Evolutionary conservation across 2,329 filamentous ascomycete genomes (phyloP).

Genomic region (Mariannaea elegans): DNA sequence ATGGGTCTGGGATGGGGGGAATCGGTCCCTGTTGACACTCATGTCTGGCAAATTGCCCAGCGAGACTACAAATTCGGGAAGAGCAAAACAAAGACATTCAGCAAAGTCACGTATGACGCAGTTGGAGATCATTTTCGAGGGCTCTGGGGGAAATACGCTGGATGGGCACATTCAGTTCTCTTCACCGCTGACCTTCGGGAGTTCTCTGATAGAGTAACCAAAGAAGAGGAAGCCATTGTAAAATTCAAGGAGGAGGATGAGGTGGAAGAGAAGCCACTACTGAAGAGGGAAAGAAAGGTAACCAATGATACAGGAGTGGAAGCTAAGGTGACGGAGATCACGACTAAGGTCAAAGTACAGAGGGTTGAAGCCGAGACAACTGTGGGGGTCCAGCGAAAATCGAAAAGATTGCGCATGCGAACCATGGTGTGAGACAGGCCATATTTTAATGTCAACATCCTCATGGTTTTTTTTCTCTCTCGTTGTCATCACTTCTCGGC

Average conservation of each 20-base stretch:
- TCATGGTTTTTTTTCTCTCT: not conserved
- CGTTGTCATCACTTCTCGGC: not conserved
- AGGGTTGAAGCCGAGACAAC: conserved; percentile 18
- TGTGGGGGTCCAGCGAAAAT: conserved; percentile 26
- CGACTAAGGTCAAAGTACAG: conserved; percentile 29
- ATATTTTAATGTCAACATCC: not conserved
- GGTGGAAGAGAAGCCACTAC: conserved; percentile 11
- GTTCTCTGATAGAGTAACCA: conserved; percentile 73
- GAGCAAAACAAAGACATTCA: conserved; percentile 84
- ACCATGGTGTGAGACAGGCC: conserved; percentile 10
- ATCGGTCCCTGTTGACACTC: conserved; percentile 94
- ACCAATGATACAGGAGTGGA: conserved; percentile 25
- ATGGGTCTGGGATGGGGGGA: conserved; percentile 98
- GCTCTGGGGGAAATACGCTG: conserved; percentile 92
- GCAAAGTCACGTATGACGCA: conserved; percentile 87
- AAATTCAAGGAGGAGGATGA: conserved; percentile 37
- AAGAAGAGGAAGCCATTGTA: conserved; percentile 26
- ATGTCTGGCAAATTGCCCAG: conserved; percentile 98
- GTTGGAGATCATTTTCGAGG: conserved; percentile 89
- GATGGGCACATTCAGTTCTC: conserved; percentile 96
- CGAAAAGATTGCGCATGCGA: conserved; percentile 42
- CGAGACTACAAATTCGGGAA: conserved; percentile 95
- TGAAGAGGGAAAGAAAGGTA: conserved; percentile 39
- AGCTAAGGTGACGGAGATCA: conserved; percentile 27
- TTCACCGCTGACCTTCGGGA: conserved; percentile 92